A percentile compares a stretch with the other conserved stretches of the same genome.
Evolutionary conservation across 345 rosid species (phyloP).

Genomic region (Hypericum androsaemum): DNA sequence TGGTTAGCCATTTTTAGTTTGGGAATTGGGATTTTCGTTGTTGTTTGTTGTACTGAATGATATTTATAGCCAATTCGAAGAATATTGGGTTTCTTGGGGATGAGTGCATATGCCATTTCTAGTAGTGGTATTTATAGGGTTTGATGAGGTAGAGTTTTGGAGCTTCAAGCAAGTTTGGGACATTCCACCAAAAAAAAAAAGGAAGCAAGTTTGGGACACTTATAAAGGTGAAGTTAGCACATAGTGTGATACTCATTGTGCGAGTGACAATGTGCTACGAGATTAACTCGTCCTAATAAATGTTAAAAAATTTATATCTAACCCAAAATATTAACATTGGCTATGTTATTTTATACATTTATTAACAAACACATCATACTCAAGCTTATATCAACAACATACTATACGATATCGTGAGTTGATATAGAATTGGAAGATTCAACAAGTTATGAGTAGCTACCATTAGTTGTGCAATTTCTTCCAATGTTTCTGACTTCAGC

Average conservation of each 20-base stretch:
- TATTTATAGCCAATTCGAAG: conserved; percentile 10
- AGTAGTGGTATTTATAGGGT: neutral
- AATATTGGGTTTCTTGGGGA: neutral
- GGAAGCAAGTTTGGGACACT: no score
- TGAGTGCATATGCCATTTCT: neutral
- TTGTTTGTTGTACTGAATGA: no score
- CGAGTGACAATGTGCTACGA: conserved; percentile 2
- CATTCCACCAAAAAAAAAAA: no score
- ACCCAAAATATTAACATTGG: no score
- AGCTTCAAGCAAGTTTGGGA: neutral
- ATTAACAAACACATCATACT: no score
- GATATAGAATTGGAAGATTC: no score
- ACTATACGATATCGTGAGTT: no score
- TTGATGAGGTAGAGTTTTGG: conserved; percentile 16
- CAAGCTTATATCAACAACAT: no score
- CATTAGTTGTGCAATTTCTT: neutral
- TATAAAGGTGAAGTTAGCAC: neutral
- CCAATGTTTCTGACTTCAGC: neutral
- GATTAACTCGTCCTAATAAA: neutral
- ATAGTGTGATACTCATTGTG: neutral
- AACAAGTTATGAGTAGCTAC: neutral
- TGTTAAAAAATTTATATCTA: neutral
- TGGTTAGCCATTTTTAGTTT: no score
- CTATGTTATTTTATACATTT: no score
- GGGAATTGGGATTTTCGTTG: no score